These are phyloP conservation scores for Vaccinium darrowii DNA, from an alignment of 148 eudicot genomes.

Conservation along the genomic window DNA sequence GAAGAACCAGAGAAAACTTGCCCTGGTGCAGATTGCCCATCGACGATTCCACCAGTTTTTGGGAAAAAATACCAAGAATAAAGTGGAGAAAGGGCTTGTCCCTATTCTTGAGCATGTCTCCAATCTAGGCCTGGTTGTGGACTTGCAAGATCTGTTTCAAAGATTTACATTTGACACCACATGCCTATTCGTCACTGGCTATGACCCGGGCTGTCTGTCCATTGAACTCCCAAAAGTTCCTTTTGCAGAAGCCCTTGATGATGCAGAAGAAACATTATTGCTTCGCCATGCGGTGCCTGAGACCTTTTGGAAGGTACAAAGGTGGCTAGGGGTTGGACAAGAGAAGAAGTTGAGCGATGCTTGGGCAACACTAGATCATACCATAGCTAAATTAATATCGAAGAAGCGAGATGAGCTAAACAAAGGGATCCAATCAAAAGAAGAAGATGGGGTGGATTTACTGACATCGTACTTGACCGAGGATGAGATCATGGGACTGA, in stretches of 20 bases:
- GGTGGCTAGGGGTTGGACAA: conserved; percentile 47
- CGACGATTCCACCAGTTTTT: conserved; percentile 34
- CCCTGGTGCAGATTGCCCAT: conserved; percentile 32
- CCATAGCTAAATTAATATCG: conserved; percentile 27
- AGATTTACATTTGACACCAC: conserved; percentile 59
- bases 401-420: conserved; percentile 29
- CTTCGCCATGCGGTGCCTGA: conserved; percentile 41
- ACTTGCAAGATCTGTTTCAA: conserved; percentile 54
- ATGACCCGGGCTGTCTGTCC: conserved; percentile 43
- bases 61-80: conserved; percentile 21
- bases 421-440: background rate
- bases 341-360: conserved; percentile 43
- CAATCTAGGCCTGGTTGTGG: conserved; percentile 28
- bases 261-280: conserved; percentile 40
- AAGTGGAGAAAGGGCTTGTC: conserved; percentile 36
- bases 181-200: conserved; percentile 38
- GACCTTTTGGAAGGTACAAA: conserved; percentile 47
- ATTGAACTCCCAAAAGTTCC: conserved; percentile 38
- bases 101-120: conserved; percentile 42
- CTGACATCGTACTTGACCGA: conserved; percentile 33
- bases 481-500: conserved; percentile 8
- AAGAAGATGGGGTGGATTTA: conserved; percentile 27
- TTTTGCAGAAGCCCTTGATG: conserved; percentile 46
- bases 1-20: conserved; percentile 39
- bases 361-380: conserved; percentile 34